Base-by-base conservation (phyloP, 2,329 filamentous ascomycete genomes). In the Zymoseptoria pseudotritici region DNA sequence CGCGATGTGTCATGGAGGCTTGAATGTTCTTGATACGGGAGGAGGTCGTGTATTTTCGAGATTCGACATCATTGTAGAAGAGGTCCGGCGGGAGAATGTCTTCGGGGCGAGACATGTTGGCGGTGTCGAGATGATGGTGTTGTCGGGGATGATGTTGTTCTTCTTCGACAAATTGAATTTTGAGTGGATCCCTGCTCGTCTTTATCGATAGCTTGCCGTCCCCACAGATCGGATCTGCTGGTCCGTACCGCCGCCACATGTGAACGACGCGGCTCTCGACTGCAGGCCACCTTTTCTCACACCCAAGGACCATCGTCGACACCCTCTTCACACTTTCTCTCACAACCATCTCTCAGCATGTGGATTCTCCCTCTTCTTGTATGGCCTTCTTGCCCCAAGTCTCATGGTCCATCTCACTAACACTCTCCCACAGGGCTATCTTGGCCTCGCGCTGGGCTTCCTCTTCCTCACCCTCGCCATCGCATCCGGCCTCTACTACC, bases 401-500 rank as follows among this genome's bases (percentile, higher is more conserved):
- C 42, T 22, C 42, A 31, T 29, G 9, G 19, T 10, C 26, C 17
- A 24, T 56, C 26, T n/a, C 21, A 31, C 63, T 56, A 54, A 36
- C 29, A 26, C 52, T 59, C 24, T 9, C 26, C 8, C 55, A 50
- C 60, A 73, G 70, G 94, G 94, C 70, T 97, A 96, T 72, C 76
- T 91, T 36, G 94, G 94, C 71, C 86, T 95, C 67, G 78, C 91
- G 64, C 79, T 96, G 62, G 93, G 93, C 73, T 99, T 99, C 79
- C 86, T 85, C 71, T 97, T 99, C 77, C 80, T 99, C 67, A 97
- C 94, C 20, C 82, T 99, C 63, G 91, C 93, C 59, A 97, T 99
- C 72, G 94, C 94, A 49, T 97, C 91, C n/a, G 94, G 94, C 46
- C 86, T 99, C 24, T 99, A 99, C 79, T 99, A 99, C 75, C 87